Conservation (phyloP, 2,329 filamentous ascomycete genomes). For the Hymenoscyphus fructigenus region DNA sequence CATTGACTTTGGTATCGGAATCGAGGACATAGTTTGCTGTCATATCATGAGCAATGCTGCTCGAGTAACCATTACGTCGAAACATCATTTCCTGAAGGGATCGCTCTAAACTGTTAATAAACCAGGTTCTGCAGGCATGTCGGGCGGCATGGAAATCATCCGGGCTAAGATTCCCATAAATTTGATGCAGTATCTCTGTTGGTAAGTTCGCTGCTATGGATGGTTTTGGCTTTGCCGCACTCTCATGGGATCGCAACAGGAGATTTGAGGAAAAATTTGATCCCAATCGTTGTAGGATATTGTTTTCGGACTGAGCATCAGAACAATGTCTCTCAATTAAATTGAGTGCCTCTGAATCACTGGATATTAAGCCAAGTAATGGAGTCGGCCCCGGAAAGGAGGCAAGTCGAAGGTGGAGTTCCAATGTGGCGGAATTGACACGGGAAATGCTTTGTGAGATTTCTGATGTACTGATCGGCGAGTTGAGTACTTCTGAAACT, state of each 20-base stretch:
- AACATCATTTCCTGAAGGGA: conserved; percentile 53
- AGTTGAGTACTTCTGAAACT: conserved; percentile 29
- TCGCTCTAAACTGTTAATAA: conserved; percentile 54
- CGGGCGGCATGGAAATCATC: conserved; percentile 58
- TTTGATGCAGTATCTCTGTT: conserved; percentile 41
- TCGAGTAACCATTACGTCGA: conserved; percentile 55
- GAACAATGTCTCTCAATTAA: neutral
- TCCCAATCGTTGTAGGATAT: too few relatives aligned
- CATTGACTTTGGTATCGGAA: conserved; percentile 16
- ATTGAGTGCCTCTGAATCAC: neutral
- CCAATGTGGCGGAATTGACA: neutral
- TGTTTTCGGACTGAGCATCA: neutral
- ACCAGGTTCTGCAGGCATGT: conserved; percentile 59
- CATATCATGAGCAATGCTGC: conserved; percentile 38
- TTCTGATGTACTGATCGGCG: conserved; percentile 6
- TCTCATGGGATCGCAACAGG: neutral
- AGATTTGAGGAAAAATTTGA: neutral
- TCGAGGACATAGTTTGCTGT: conserved; percentile 24
- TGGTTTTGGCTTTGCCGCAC: neutral
- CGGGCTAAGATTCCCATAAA: conserved; percentile 39
- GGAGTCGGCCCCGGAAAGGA: neutral
- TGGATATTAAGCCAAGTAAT: neutral
- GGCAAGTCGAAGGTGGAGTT: neutral
- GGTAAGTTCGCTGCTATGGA: conserved; percentile 24
- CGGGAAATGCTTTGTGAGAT: conserved; percentile 7